phyloP scores from a whole-genome alignment of 768 basidiomycete genomes.

The Pilatotrama ljubarskyi region DNA sequence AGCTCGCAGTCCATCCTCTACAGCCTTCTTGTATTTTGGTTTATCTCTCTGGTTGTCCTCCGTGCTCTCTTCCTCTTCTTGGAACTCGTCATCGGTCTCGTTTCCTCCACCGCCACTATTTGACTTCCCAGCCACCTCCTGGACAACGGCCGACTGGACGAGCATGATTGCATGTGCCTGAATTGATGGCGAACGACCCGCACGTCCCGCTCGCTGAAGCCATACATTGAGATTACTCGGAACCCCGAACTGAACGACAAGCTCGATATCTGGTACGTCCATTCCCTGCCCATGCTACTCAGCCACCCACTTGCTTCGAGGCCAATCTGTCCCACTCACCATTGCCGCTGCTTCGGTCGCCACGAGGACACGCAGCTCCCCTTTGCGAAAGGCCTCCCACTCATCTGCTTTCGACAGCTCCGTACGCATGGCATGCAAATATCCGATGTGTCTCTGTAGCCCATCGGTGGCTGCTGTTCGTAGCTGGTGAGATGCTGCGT shows the following conservation, averaged over 20 bases:
- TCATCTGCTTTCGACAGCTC: too few relatives aligned
- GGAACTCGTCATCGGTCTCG: background rate
- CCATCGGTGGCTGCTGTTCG: too few relatives aligned
- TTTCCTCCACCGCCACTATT: background rate
- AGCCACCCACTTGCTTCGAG: too few relatives aligned
- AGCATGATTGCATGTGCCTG: background rate
- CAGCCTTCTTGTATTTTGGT: conserved; percentile 23
- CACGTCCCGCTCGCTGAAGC: conserved; percentile 31
- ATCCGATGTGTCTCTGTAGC: too few relatives aligned
- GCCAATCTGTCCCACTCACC: too few relatives aligned
- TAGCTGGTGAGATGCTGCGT: too few relatives aligned
- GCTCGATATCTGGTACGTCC: conserved; percentile 31
- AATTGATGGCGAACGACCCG: background rate
- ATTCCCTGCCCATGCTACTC: too few relatives aligned
- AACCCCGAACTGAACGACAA: conserved; percentile 38
- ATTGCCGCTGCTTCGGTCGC: too few relatives aligned
- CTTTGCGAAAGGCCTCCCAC: too few relatives aligned
- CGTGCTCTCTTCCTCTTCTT: background rate
- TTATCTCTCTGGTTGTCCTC: background rate
- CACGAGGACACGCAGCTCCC: too few relatives aligned
- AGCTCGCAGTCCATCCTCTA: conserved; percentile 32
- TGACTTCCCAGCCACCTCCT: background rate
- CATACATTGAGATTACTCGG: conserved; percentile 35
- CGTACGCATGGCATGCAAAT: too few relatives aligned
- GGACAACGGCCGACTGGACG: too few relatives aligned